Evolutionary conservation across 306 rosid genomes (phyloP), one percentile per base, ranked within the genome.

Genomic region (Dalbergia cultrata): DNA sequence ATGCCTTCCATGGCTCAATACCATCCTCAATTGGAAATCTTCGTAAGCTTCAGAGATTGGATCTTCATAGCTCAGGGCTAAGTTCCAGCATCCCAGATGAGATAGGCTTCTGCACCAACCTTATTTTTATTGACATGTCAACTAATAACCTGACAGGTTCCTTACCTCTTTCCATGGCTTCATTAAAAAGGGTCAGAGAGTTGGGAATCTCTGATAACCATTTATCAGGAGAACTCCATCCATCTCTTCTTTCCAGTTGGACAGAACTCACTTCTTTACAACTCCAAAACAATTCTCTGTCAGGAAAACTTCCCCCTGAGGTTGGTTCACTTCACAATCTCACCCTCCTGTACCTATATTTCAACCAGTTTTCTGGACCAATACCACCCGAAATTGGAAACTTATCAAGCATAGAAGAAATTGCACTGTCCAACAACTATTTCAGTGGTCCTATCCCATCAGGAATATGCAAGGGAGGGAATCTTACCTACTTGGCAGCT

Each of bases 141-240:
- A 72, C 33, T 47, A 79, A 79, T 62, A 79, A 47, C 66, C 19
- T 79, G 10, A 79, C 65, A 70, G 78, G 83, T 50, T 35, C 83
- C 19, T 70, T 79, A 72, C 83, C 83, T 61, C 72, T 70, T 79
- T 79, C 83, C 72, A 61, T 79, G 78, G 67, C 83, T 43, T 80
- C 83, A 61, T 72, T 80, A 62, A 80, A 67, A 37, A 80, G 57
- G 45, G 52, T 80, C 5, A 71, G 19, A 62, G 72, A 62, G 14
- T 49, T 80, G 66, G 83, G 65, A 62, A 22, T 80, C 37, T 80
- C 78, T 50, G 12, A 6, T 37, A 80, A 62, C 65, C n/a, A 35
- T 34, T 37, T 80, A 49, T 71, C 83, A 1, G 83, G 83, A 37
- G 83, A 72, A 52, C 66, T 80, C 5, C 54, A 80, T 62, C 67